Evolutionary conservation across 192 early-diverging fungal species (phyloP), one percentile per base, ranked within the genome.

Genomic region (Coemansia sp.): DNA sequence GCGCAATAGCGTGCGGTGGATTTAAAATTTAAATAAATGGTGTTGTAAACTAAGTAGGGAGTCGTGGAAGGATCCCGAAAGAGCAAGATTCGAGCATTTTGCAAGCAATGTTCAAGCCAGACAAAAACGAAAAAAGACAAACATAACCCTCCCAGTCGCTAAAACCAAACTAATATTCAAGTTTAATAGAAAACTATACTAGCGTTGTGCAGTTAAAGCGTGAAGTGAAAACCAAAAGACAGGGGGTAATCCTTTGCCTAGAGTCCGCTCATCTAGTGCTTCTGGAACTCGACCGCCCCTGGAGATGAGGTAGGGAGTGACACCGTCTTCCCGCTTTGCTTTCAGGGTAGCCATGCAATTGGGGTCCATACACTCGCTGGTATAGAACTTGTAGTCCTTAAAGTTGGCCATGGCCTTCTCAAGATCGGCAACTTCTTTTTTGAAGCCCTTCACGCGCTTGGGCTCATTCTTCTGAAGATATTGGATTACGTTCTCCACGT

Each of bases 251-350:
- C n/a, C n/a, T n/a, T n/a, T n/a, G n/a, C 39, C 39, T 40, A 40
- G 39, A 40, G 16, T 40, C 16, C 10, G 39, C 2, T 12, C 12
- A 2, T 25, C 66, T 81, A 84, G 63, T 93, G 77, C 89, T 96
- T 96, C 84, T 84, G 69, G 58, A 71, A 68, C 77, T 84, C 85
- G 67, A 97, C 91, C 93, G 73, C 93, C 89, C 84, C 88, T 93
- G 86, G 92, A 91, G 60, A 89, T 89, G 68, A 97, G 86, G 88
- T 84, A 97, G 61, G 95, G 95, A 29, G 95, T 95, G 65, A 87
- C 74, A 69, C 93, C 93, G 84, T 97, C 94, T 79, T 93, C 92
- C 57, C 94, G 91, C 90, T 95, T 93, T 91, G 95, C 95, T 60
- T 95, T 87, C 55, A 95, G 85, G 73, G 86, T 85, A 57, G 94